Conservation (phyloP, 768 basidiomycete genomes). For the Russula abietina region DNA sequence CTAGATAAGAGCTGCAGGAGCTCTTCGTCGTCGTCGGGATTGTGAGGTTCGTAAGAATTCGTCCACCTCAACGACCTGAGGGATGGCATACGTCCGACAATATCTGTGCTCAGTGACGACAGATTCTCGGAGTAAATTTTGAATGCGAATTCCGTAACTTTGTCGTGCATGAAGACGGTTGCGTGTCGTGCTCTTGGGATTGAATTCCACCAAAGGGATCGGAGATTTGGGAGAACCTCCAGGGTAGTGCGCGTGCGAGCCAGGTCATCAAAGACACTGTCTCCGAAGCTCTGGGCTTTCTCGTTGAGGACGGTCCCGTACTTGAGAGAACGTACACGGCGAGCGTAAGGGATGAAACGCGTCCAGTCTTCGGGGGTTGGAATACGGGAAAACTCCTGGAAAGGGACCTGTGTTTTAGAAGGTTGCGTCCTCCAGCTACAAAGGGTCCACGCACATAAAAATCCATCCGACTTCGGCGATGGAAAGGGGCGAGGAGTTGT, state of each 20-base stretch:
- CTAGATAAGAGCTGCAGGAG: constrained; percentile 12
- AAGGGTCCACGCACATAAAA: constrained; percentile 3
- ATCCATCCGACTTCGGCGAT: background rate
- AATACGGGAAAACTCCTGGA: constrained; percentile 11
- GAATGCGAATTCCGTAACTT: constrained; percentile 19
- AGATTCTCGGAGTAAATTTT: background rate
- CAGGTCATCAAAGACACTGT: constrained; percentile 20
- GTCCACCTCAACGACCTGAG: constrained; percentile 12
- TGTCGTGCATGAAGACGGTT: constrained; percentile 25
- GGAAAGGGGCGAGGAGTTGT: constrained; percentile 12
- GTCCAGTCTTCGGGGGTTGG: constrained; percentile 23
- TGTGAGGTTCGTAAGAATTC: background rate
- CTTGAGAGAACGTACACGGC: constrained; percentile 22
- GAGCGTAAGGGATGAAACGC: constrained; percentile 22
- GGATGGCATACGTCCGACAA: constrained; percentile 22
- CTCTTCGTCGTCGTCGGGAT: background rate
- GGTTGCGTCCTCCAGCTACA: background rate
- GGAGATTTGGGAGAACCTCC: constrained; percentile 23
- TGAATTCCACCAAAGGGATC: constrained; percentile 13
- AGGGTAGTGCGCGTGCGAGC: constrained; percentile 24
- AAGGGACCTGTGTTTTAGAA: background rate
- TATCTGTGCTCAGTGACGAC: background rate
- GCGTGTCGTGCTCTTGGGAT: background rate
- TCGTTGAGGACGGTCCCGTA: background rate
- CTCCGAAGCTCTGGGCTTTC: background rate